Conservation (phyloP, 2,329 filamentous ascomycete species). For the Exophiala calicioides region DNA sequence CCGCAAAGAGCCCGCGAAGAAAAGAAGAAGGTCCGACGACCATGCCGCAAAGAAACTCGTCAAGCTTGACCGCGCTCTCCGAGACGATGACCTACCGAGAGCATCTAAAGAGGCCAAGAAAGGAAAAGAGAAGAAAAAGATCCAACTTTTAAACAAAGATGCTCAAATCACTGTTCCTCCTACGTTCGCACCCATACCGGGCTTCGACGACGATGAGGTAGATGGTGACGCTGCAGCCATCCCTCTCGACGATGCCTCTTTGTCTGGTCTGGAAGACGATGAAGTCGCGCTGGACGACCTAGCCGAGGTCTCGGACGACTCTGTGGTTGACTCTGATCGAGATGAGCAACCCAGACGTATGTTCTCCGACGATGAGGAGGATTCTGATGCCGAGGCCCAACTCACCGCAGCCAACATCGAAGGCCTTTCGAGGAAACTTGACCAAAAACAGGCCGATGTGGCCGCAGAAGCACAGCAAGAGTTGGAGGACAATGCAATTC, state of each 20-base stretch:
- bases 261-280: conserved; percentile 28
- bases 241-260: conserved; percentile 46
- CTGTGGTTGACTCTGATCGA: conserved; percentile 71
- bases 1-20: conserved; percentile 60
- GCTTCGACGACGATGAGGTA: conserved; percentile 44
- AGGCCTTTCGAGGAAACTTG: conserved; percentile 81
- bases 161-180: conserved; percentile 31
- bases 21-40: conserved; percentile 61
- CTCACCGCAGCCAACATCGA: conserved; percentile 96
- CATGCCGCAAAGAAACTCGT: conserved; percentile 45
- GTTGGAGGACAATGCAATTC: conserved; percentile 78
- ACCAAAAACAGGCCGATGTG: conserved; percentile 73
- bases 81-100: conserved; percentile 33
- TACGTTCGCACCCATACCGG: conserved; percentile 34
- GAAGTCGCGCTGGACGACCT: conserved; percentile 35
- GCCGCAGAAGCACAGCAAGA: conserved; percentile 83
- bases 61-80: conserved; percentile 36
- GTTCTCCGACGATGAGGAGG: conserved; percentile 94
- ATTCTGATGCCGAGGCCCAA: conserved; percentile 83
- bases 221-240: conserved; percentile 46
- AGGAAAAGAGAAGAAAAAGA: conserved; percentile 37
- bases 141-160: conserved; percentile 34
- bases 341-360: conserved; percentile 63
- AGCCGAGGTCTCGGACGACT: conserved; percentile 51
- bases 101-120: conserved; percentile 39